A percentile compares a stretch with the other conserved stretches of the same genome.
Evolutionary conservation across 73 alveolate species (phyloP).

Genomic region (Paramecium primaurelia): DNA sequence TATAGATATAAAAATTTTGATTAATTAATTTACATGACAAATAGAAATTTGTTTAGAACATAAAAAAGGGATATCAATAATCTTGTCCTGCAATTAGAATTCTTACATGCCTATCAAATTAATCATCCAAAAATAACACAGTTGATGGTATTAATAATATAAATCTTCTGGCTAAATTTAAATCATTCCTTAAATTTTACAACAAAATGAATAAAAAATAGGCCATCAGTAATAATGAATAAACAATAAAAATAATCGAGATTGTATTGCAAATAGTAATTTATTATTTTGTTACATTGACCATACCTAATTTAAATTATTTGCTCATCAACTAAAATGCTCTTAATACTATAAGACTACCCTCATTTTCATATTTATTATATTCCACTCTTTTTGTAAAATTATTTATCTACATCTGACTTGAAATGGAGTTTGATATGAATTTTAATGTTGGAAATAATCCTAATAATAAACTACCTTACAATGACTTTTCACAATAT

Average conservation of each 20-base stretch:
- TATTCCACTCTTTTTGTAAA: neutral
- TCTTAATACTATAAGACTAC: neutral
- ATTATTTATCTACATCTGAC: neutral
- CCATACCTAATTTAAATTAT: neutral
- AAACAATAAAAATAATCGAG: neutral
- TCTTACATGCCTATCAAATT: slow-evolving; percentile 8
- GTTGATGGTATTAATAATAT: neutral
- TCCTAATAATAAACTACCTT: neutral
- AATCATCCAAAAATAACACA: neutral
- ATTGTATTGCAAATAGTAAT: neutral
- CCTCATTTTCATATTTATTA: neutral
- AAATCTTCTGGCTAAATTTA: neutral
- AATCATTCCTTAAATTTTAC: neutral
- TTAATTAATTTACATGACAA: too few relatives aligned
- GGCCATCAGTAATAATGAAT: neutral
- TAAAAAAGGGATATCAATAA: neutral
- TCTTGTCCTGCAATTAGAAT: neutral
- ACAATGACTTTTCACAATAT: neutral
- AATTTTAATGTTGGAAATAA: neutral
- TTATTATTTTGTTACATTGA: neutral
- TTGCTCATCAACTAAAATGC: neutral
- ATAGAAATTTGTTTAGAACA: too few relatives aligned
- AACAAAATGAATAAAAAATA: neutral
- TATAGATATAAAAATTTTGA: too few relatives aligned
- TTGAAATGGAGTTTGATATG: neutral